These are phyloP conservation scores for Cladorrhinum sp. DNA, from an alignment of 2,329 filamentous ascomycete genomes.

Conservation along the genomic window DNA sequence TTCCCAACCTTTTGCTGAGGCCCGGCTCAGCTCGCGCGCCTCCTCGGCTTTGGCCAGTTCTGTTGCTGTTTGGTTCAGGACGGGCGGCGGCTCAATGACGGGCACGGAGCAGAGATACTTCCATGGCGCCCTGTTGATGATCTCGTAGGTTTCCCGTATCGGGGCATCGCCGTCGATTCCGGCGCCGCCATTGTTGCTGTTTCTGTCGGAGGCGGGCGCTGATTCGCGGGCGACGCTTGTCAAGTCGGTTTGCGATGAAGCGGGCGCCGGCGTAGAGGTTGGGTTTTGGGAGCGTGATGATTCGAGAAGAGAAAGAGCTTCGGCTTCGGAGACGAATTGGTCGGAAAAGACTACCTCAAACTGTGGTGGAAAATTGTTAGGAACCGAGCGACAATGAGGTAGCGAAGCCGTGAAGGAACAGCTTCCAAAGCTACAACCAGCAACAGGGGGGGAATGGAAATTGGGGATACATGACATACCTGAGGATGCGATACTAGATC, in stretches of 20 bases:
- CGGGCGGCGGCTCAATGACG: conserved; percentile 55
- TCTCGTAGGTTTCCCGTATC: conserved; percentile 60
- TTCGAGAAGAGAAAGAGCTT: conserved; percentile 62
- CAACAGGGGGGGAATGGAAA: background rate
- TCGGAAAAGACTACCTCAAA: conserved; percentile 78
- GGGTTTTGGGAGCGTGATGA: conserved; percentile 31
- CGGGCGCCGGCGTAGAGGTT: conserved; percentile 39
- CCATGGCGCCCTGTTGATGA: conserved; percentile 67
- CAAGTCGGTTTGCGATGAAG: conserved; percentile 40
- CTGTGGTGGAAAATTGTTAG: conserved; percentile 41
- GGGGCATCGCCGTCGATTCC: conserved; percentile 35
- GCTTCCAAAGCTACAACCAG: background rate
- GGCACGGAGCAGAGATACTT: conserved; percentile 86
- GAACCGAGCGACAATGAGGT: no score
- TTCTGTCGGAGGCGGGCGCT: conserved; percentile 29
- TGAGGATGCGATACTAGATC: conserved; percentile 85
- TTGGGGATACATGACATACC: conserved; percentile 46
- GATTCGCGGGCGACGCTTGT: conserved; percentile 37
- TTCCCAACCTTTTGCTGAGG: conserved; percentile 75
- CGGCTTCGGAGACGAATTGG: conserved; percentile 66
- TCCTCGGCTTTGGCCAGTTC: conserved; percentile 70
- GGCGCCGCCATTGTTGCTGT: conserved; percentile 27
- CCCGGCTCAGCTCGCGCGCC: conserved; percentile 74
- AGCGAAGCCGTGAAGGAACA: no score
- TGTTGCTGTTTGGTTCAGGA: conserved; percentile 63